phyloP scores from a whole-genome alignment of 768 basidiomycete genomes.

The Lactarius akahatsu region DNA sequence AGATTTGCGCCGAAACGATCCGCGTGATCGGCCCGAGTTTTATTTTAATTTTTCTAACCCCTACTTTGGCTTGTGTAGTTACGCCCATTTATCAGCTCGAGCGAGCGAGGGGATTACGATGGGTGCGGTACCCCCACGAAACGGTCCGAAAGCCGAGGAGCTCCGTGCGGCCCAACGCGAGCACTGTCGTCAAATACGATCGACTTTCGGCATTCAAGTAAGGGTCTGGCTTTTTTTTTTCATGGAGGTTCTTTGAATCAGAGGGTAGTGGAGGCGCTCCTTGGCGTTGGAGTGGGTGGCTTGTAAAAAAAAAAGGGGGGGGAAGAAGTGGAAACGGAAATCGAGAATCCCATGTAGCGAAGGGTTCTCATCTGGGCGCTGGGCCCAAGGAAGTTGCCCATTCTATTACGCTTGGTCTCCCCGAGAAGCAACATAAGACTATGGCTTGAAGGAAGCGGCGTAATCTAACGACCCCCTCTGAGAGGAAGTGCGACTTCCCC shows the following conservation, averaged over 20 bases:
- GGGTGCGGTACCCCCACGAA: neutral
- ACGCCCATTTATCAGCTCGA: neutral
- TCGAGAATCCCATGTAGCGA: neutral
- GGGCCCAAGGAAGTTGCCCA: neutral
- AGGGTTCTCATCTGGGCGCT: neutral
- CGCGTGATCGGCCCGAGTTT: neutral
- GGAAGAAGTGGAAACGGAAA: neutral
- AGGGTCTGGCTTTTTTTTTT: neutral
- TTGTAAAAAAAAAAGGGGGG: neutral
- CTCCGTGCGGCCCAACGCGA: neutral
- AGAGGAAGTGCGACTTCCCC: slow-evolving; percentile 13
- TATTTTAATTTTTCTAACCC: neutral
- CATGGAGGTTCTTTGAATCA: neutral
- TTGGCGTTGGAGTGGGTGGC: slow-evolving; percentile 1
- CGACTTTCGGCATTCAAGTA: slow-evolving; percentile 11
- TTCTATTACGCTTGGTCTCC: slow-evolving; percentile 7
- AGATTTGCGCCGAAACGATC: neutral
- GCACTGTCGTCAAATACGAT: neutral
- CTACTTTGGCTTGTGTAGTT: neutral
- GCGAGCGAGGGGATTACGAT: neutral
- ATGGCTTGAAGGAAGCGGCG: slow-evolving; percentile 9
- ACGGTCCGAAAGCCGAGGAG: slow-evolving; percentile 18
- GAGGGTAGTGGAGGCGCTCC: slow-evolving; percentile 3
- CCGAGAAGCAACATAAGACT: neutral
- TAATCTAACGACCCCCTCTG: neutral